A percentile compares a stretch with the other conserved stretches of the same genome.
Evolutionary conservation across 2,329 filamentous ascomycete species (phyloP).

Genomic region (Neopestalotiopsis rosae): DNA sequence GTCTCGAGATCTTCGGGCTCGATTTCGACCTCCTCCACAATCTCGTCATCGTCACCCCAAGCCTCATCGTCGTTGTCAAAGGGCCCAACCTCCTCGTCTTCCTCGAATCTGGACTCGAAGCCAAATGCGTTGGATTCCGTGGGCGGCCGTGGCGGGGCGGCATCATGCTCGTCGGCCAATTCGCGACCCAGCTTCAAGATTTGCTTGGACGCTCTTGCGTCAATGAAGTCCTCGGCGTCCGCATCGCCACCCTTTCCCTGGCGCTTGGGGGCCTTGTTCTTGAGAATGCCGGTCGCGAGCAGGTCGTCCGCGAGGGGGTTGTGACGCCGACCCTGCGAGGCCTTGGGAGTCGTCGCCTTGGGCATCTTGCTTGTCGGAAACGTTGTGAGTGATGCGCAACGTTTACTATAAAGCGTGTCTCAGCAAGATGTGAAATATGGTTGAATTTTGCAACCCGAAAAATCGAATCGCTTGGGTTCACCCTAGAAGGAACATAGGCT

Average conservation of each 20-base stretch:
- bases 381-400: neutral
- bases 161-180: slow-evolving; percentile 80
- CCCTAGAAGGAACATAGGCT: neutral
- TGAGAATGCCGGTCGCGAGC: slow-evolving; percentile 69
- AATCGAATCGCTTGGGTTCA: slow-evolving; percentile 18
- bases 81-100: slow-evolving; percentile 54
- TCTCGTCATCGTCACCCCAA: slow-evolving; percentile 77
- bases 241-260: slow-evolving; percentile 69
- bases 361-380: slow-evolving; percentile 65
- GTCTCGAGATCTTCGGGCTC: slow-evolving; percentile 88
- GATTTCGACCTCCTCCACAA: slow-evolving; percentile 79
- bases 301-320: slow-evolving; percentile 93
- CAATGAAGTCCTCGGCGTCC: slow-evolving; percentile 74
- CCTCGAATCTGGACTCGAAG: slow-evolving; percentile 77
- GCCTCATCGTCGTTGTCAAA: slow-evolving; percentile 57
- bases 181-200: slow-evolving; percentile 91
- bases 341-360: slow-evolving; percentile 70
- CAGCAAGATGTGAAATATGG: neutral
- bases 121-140: slow-evolving; percentile 71
- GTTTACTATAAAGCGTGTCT: slow-evolving; percentile 21
- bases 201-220: slow-evolving; percentile 84
- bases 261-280: slow-evolving; percentile 76
- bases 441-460: neutral
- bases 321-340: slow-evolving; percentile 67
- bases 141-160: slow-evolving; percentile 45